A percentile compares a stretch with the other conserved stretches of the same genome.
phyloP scores from a whole-genome alignment of 257 asterid genomes.

The Primulina eburnea region DNA sequence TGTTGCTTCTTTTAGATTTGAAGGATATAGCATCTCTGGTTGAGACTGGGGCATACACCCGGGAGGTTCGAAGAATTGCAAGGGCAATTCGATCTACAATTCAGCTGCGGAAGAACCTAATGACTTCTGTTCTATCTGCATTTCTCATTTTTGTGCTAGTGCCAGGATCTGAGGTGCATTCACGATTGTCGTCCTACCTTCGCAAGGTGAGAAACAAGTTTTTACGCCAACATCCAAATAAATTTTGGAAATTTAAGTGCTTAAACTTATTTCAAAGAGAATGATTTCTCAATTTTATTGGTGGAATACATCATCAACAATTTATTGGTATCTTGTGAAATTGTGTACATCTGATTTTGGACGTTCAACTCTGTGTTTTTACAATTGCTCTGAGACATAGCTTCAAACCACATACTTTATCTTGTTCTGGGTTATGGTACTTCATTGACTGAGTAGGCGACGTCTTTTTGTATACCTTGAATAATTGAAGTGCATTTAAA shows the following conservation, averaged over 20 bases:
- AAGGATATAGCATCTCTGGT: conserved; percentile 72
- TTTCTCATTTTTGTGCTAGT: conserved; percentile 52
- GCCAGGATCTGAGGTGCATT: conserved; percentile 67
- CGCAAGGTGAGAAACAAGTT: conserved; percentile 39
- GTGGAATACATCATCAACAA: not conserved
- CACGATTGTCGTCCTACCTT: conserved; percentile 53
- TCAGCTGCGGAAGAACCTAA: conserved; percentile 64
- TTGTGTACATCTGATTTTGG: not conserved
- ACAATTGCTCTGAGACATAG: not conserved
- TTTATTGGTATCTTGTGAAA: not conserved
- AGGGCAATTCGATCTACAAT: conserved; percentile 79
- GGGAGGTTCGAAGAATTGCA: conserved; percentile 76
- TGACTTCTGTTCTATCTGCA: conserved; percentile 45
- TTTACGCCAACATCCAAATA: not conserved
- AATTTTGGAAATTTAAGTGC: not conserved
- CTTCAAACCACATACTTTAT: not conserved
- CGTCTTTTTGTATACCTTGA: not conserved
- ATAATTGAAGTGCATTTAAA: not conserved
- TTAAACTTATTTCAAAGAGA: conserved; percentile 9
- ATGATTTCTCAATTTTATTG: not conserved
- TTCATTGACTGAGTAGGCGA: not conserved
- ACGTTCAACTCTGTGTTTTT: not conserved
- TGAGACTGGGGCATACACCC: conserved; percentile 80
- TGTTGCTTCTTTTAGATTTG: conserved; percentile 43
- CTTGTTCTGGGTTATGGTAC: not conserved